phyloP scores from a whole-genome alignment of 495 filamentous ascomycete genomes.

The Pyrenopolyporus hunteri region DNA sequence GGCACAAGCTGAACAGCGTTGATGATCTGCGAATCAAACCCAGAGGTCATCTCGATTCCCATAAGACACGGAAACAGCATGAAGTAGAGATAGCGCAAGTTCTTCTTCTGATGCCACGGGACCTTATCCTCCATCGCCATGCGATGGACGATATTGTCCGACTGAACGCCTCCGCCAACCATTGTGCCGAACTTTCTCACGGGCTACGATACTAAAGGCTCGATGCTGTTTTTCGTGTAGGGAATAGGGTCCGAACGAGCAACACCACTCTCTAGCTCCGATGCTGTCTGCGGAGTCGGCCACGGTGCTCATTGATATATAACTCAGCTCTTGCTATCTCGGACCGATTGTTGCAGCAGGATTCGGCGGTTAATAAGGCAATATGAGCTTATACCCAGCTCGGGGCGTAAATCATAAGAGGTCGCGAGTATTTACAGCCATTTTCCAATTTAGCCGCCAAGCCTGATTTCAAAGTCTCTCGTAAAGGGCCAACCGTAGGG shows the following conservation, averaged over 20 bases:
- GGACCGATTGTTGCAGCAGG: slow-evolving; percentile 33
- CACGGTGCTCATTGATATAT: slow-evolving; percentile 28
- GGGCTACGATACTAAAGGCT: neutral
- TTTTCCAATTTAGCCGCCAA: slow-evolving; percentile 39
- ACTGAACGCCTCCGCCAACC: slow-evolving; percentile 42
- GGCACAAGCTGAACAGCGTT: slow-evolving; percentile 69
- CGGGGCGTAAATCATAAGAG: slow-evolving; percentile 27
- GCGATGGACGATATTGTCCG: slow-evolving; percentile 58
- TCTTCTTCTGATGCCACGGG: slow-evolving; percentile 67
- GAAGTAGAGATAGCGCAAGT: slow-evolving; percentile 66
- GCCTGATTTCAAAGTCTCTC: slow-evolving; percentile 30
- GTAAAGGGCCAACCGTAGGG: slow-evolving; percentile 23
- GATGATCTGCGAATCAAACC: slow-evolving; percentile 75
- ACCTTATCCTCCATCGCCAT: slow-evolving; percentile 61
- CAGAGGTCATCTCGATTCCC: slow-evolving; percentile 74
- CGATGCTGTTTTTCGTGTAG: neutral
- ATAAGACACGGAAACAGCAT: slow-evolving; percentile 69
- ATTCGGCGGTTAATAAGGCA: slow-evolving; percentile 41
- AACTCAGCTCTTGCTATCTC: slow-evolving; percentile 12
- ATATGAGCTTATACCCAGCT: slow-evolving; percentile 22
- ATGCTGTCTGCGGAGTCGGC: neutral
- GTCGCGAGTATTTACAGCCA: slow-evolving; percentile 20
- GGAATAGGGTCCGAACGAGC: slow-evolving; percentile 1
- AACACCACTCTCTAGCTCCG: slow-evolving; percentile 18
- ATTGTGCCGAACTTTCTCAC: slow-evolving; percentile 41